Evolutionary conservation across 257 asterid species (phyloP), one percentile per base, ranked within the genome.

Genomic region (Petrea volubilis): DNA sequence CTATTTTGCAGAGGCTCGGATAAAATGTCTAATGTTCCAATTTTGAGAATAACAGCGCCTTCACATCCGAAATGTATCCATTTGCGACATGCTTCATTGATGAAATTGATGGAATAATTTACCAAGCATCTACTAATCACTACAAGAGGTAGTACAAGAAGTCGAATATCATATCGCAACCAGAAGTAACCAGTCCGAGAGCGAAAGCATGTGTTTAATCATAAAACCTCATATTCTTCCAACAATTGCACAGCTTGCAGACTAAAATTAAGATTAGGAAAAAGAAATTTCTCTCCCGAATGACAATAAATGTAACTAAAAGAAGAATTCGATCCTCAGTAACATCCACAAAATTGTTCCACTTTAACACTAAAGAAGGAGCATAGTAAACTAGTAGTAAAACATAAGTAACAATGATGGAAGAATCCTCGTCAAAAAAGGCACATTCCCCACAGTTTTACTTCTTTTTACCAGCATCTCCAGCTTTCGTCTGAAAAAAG

Each of bases 391-490:
- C 77, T 43, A 61, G n/a, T n/a, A 46, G 17, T 36, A 70, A 74
- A 31, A 3, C 11, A 41, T 63, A 65, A 60, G 20, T 23, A 47
- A 20, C 20, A 5, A 41, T 33, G 44, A 55, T 5, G 31, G 5
- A 49, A 53, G 15, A 64, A 60, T 31, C 40, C 34, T 17, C 43
- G 63, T 66, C 29, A 52, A 70, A 56, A 33, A 38, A 59, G 63
- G 75, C 60, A 43, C 68, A 67, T 70, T 61, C 46, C 33, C 2
- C 23, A 61, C 46, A 59, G 65, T 14, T 66, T 83, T 76, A 91
- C 47, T 85, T 91, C 92, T 91, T 91, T 90, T 89, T 89, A 66
- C 90, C 91, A 52, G 96, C 94, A 31, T 91, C 97, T 23, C 89
- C 90, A 4, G 97, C 97, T 80, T 91, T 91, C 0, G 96, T 87